These are phyloP conservation scores for Mycena sp. DNA, from an alignment of 1,284 basidiomycete species.

Conservation along the genomic window DNA sequence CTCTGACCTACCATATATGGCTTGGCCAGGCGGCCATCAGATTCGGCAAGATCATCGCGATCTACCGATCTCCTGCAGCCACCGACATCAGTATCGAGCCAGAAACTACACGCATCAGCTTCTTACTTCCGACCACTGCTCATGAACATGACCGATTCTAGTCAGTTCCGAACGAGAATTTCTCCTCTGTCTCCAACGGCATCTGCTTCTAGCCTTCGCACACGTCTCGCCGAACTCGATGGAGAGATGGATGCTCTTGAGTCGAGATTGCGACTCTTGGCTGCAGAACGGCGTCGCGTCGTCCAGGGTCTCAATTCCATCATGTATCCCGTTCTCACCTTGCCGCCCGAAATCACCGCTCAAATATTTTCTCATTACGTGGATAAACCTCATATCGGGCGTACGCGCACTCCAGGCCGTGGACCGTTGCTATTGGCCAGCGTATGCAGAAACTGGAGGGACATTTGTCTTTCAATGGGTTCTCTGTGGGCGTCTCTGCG, in stretches of 20 bases:
- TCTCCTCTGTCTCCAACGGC: no score
- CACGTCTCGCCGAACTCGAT: conserved; percentile 1
- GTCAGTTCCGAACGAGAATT: no score
- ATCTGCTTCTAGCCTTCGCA: no score
- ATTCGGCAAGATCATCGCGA: no score
- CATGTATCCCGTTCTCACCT: conserved; percentile 12
- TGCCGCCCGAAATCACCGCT: conserved; percentile 11
- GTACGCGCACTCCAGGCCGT: background rate
- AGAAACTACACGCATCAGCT: no score
- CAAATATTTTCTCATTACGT: conserved; percentile 12
- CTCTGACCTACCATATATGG: no score
- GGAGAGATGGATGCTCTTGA: conserved; percentile 8
- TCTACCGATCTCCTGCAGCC: no score
- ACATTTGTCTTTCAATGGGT: background rate
- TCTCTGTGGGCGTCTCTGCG: conserved; percentile 4
- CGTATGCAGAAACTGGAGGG: conserved; percentile 13
- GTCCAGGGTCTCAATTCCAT: background rate
- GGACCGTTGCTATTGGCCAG: conserved; percentile 6
- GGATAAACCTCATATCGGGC: conserved; percentile 4
- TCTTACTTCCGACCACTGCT: no score
- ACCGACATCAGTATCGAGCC: no score
- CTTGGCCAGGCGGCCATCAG: no score
- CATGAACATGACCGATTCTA: no score
- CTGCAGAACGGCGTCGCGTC: background rate
- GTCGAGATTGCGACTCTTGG: background rate